Evolutionary conservation across 495 filamentous ascomycete genomes (phyloP), one percentile per base, ranked within the genome.

Genomic region (Trichoderma erinaceum): DNA sequence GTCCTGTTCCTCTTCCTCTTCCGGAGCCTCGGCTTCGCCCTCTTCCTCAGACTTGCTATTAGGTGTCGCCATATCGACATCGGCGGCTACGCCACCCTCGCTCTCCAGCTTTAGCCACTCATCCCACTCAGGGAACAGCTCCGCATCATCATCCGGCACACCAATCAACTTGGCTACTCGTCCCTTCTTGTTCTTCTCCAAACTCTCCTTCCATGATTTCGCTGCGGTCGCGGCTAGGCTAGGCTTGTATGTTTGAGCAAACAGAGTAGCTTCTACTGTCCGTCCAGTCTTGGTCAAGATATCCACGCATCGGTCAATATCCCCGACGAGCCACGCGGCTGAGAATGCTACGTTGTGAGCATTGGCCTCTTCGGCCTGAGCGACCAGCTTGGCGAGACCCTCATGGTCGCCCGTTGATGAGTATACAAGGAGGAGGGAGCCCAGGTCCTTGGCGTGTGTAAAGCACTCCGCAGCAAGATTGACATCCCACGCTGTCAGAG

Each of bases 91-190:
- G 13, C 72, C 73, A 0, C 88, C 87, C 71, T 92, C 88, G 71
- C 83, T 87, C 81, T 97, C 95, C 64, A 97, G 72, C 72, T 80
- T 84, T 71, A 97, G 74, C 80, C 89, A 97, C 76, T 94, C 91
- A 0, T 95, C 90, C 94, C 93, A 98, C 72, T 97, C 92, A 0
- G 94, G 93, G 80, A 97, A 99, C 66, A 99, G 80, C 50, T 97
- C 95, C 63, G 89, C 90, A 72, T 99, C 95, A 58, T 93, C 89
- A 7, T 81, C 83, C 0, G 95, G 95, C n/a, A 93, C 82, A 68
- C 90, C 95, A 66, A 98, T 84, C 69, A 90, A 85, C 76, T 92
- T 87, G 15, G 88, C 85, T 6, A 97, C 88, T 70, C 94, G 93
- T 18, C 85, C 85, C 82, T 95, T 96, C 73, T 93, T 92, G 64